Conservation (phyloP, 352 stramenopile species). For the Pythium insidiosum region DNA sequence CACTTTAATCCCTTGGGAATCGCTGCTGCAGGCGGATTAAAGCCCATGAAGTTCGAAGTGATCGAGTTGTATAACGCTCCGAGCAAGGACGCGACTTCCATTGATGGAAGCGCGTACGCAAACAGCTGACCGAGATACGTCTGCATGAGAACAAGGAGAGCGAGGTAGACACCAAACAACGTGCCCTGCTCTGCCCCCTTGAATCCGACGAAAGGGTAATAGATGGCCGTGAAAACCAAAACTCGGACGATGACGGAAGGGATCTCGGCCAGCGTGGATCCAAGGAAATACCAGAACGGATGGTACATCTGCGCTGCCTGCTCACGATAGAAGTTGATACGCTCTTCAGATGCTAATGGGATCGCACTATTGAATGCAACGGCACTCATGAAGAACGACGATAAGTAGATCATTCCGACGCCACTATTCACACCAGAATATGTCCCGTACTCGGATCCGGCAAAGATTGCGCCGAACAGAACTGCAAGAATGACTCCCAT, state of each 20-base stretch:
- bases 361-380: constrained; percentile 55
- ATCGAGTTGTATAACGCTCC: constrained; percentile 28
- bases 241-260: constrained; percentile 15
- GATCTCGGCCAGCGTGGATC: constrained; percentile 59
- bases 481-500: constrained; percentile 26
- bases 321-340: constrained; percentile 82
- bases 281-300: constrained; percentile 38
- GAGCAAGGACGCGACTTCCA: constrained; percentile 10
- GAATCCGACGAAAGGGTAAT: constrained; percentile 28
- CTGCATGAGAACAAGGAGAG: constrained; percentile 18
- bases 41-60: constrained; percentile 18
- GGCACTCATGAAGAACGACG: constrained; percentile 61
- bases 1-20: constrained; percentile 21
- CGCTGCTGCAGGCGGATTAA: constrained; percentile 16
- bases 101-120: constrained; percentile 14
- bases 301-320: constrained; percentile 73
- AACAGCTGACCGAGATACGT: constrained; percentile 24
- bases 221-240: constrained; percentile 18
- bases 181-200: constrained; percentile 4
- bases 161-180: constrained; percentile 17
- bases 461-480: constrained; percentile 39
- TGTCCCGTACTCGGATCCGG: constrained; percentile 15
- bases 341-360: constrained; percentile 56
- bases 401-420: constrained; percentile 70
- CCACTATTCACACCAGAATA: constrained; percentile 20